Evolutionary conservation across 108 stramenopile species (phyloP), one percentile per base, ranked within the genome.

Genomic region (Fragilariopsis cylindrus): DNA sequence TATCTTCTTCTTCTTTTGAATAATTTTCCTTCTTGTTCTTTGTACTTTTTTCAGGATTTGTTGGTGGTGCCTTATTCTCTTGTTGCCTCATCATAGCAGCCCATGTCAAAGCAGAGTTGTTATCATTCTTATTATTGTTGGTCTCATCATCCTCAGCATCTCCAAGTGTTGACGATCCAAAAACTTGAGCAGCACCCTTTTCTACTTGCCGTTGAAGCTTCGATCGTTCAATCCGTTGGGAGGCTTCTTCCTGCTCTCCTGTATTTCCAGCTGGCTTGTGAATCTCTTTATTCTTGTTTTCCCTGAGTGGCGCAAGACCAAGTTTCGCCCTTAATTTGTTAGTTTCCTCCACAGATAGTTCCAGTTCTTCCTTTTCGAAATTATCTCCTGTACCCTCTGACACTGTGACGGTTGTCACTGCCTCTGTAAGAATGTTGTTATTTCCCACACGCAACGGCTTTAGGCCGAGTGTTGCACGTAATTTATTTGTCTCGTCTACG

Each of bases 401-500:
- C 60, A 0, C 44, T 60, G 75, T 48, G 4, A 0, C 48, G 43
- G 68, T 4, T 48, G 5, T 48, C 42, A 6, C 57, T 16, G 30
- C 30, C 30, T 30, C 30, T 30, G 30, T 30, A 30, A 30, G 2
- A 30, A 53, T 55, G 7, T 57, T 11, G 12, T 16, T 6, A 3
- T 81, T 67, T n/a, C 49, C 30, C 19, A 77, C 18, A 30, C 79
- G 77, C 62, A 86, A 49, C 13, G 96, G 96, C 19, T 81, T 72
- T 72, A 95, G 65, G 1, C 96, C 96, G 7, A 97, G 79, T 52
- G 76, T 58, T 44, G 81, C 79, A 7, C 96, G 92, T 13, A 97
- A 80, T 18, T 81, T 82, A 57, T 97, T 92, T 5, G 94, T 95
- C 72, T 97, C 96, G 45, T 88, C 88, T 50, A 97, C 67, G 64